These are phyloP conservation scores for Myrica gale DNA, from an alignment of 306 rosid genomes.

Conservation along the genomic window DNA sequence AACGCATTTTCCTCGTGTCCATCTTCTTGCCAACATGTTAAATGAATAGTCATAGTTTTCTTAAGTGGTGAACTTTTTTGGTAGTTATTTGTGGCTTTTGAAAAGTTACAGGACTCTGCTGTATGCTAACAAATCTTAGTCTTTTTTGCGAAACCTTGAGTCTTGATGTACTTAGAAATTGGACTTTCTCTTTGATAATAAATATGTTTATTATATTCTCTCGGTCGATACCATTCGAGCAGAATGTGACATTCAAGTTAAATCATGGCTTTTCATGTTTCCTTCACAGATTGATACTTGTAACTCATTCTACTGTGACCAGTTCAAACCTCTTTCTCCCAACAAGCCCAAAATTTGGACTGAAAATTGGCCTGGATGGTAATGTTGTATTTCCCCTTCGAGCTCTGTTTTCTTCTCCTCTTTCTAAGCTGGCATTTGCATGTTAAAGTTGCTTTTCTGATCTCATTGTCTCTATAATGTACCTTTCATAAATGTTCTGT, in stretches of 20 bases:
- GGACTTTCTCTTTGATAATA: neutral
- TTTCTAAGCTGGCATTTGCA: constrained; percentile 14
- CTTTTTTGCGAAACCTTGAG: neutral
- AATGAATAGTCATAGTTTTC: neutral
- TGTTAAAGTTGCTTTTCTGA: constrained; percentile 7
- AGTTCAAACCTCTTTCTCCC: constrained; percentile 78
- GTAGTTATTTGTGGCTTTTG: neutral
- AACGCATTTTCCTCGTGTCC: neutral
- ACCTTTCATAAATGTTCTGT: constrained; percentile 7
- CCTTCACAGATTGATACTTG: constrained; percentile 83
- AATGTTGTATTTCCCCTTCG: constrained; percentile 30
- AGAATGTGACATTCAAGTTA: constrained; percentile 4
- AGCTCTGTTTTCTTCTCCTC: constrained; percentile 14
- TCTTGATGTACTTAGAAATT: neutral
- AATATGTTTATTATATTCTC: neutral
- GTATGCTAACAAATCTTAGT: neutral
- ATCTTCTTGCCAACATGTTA: neutral
- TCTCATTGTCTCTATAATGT: constrained; percentile 2
- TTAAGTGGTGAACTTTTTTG: neutral
- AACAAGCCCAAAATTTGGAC: constrained; percentile 94
- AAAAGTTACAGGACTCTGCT: neutral
- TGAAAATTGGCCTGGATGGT: constrained; percentile 99
- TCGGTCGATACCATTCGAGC: constrained; percentile 12
- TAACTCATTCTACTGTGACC: constrained; percentile 87
- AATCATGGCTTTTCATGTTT: constrained; percentile 27